Percentiles rank a stretch among this genome's conserved stretches.
Conservation (phyloP, 1,284 basidiomycete species). For the Meripilus lineatus region DNA sequence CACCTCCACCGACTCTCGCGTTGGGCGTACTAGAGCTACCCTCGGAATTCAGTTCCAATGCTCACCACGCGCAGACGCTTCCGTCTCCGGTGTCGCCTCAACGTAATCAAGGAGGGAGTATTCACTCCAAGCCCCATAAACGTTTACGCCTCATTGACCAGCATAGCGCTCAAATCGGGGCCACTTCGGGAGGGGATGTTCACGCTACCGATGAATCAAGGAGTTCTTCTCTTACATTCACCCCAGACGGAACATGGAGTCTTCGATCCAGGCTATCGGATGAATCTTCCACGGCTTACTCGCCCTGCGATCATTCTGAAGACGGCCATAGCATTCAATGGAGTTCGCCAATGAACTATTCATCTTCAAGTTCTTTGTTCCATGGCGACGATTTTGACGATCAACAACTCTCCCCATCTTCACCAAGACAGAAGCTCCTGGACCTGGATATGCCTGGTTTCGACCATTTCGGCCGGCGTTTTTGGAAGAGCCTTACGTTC, state of each 20-base stretch:
- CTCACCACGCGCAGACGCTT: background rate
- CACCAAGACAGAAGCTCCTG: background rate
- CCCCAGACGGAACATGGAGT: background rate
- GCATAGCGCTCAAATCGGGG: no score
- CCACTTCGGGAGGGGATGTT: no score
- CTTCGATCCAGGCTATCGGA: background rate
- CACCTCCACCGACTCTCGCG: conserved; percentile 3
- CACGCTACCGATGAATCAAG: no score
- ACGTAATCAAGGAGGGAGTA: no score
- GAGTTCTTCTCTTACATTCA: no score
- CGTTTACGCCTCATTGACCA: no score
- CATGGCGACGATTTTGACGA: background rate
- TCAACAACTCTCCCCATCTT: background rate
- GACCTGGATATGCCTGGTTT: no score
- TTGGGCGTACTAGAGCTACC: background rate
- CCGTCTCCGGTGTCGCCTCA: background rate
- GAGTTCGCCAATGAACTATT: conserved; percentile 3
- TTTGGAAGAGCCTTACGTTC: no score
- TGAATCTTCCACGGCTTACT: background rate
- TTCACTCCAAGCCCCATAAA: no score
- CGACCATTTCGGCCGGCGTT: no score
- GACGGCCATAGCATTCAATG: background rate
- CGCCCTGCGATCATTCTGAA: conserved; percentile 3
- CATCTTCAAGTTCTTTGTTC: conserved; percentile 1
- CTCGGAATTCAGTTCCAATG: background rate